A percentile compares a stretch with the other conserved stretches of the same genome.
phyloP scores from a whole-genome alignment of 2,329 filamentous ascomycete genomes.

The Intubia oerlemansii region DNA sequence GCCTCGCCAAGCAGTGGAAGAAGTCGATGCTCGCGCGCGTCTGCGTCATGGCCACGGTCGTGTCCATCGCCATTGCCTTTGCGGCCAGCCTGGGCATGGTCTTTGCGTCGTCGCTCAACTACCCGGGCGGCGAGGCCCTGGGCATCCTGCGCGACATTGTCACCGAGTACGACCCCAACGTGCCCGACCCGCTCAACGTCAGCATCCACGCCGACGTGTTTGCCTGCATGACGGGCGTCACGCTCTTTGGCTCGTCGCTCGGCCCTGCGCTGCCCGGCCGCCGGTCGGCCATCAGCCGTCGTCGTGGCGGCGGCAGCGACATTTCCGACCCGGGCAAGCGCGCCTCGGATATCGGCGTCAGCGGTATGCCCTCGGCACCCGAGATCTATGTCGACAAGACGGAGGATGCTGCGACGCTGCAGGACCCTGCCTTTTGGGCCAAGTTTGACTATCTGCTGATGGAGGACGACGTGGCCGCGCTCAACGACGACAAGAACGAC shows the following conservation, averaged over 20 bases:
- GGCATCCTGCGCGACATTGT: slow-evolving; percentile 26
- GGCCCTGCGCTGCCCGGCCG: slow-evolving; percentile 5
- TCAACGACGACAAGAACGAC: too few species aligned
- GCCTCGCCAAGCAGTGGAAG: slow-evolving; percentile 34
- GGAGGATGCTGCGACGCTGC: slow-evolving; percentile 23
- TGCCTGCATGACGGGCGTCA: slow-evolving; percentile 50
- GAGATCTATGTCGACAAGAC: slow-evolving; percentile 36
- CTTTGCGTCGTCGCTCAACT: slow-evolving; percentile 69
- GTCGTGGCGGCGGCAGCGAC: not conserved
- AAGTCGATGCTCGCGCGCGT: not conserved
- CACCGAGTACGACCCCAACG: too few species aligned
- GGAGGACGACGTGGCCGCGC: slow-evolving; percentile 19
- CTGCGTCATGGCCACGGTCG: slow-evolving; percentile 29
- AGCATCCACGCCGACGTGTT: slow-evolving; percentile 41
- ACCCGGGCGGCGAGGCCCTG: slow-evolving; percentile 74
- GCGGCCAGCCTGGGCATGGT: slow-evolving; percentile 44
- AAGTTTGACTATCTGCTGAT: slow-evolving; percentile 40
- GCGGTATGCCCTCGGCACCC: slow-evolving; percentile 1
- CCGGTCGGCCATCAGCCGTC: not conserved
- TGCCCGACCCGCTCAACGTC: slow-evolving; percentile 12
- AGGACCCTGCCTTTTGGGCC: slow-evolving; percentile 37
- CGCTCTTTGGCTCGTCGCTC: slow-evolving; percentile 34
- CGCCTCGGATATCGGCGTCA: not conserved
- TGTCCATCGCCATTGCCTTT: slow-evolving; percentile 39
- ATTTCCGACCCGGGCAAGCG: not conserved